Evolutionary conservation across 192 early-diverging fungal species (phyloP).

Genomic region (Linderina pennispora): DNA sequence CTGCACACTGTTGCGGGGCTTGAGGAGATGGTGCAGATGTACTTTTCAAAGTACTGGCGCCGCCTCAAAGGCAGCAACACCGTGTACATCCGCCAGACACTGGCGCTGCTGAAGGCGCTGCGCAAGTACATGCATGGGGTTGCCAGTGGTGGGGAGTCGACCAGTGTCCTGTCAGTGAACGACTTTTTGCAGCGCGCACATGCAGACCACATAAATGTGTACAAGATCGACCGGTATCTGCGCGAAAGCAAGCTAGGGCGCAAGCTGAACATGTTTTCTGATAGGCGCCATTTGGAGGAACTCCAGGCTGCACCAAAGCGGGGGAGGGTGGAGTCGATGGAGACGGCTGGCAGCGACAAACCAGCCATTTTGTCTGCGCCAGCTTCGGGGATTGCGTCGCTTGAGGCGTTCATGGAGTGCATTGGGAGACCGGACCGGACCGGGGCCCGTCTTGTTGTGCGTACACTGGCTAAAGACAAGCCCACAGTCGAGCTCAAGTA

Average conservation of each 20-base stretch:
- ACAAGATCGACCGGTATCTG: conserved; percentile 67
- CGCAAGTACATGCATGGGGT: conserved; percentile 38
- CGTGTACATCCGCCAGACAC: conserved; percentile 69
- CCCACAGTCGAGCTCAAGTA: conserved; percentile 58
- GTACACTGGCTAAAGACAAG: neutral
- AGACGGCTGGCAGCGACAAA: neutral
- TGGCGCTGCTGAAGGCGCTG: conserved; percentile 54
- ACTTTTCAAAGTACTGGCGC: conserved; percentile 62
- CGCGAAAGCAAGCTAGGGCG: conserved; percentile 59
- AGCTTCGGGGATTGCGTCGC: conserved; percentile 18
- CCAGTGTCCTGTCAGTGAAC: conserved; percentile 48
- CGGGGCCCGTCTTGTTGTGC: conserved; percentile 22
- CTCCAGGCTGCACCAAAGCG: neutral
- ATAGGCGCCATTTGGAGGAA: neutral
- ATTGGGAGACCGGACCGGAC: conserved; percentile 24
- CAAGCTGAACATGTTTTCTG: conserved; percentile 47
- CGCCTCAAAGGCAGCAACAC: conserved; percentile 67
- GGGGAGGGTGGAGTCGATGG: neutral
- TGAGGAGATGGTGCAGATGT: conserved; percentile 53
- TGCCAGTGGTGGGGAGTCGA: neutral
- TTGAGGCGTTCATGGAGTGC: conserved; percentile 37
- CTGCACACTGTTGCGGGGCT: conserved; percentile 48
- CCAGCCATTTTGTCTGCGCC: conserved; percentile 1
- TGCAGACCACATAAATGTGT: conserved; percentile 80
- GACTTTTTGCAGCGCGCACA: conserved; percentile 63